phyloP scores from a whole-genome alignment of 176 grass and related monocot species.

The Typha latifolia region DNA sequence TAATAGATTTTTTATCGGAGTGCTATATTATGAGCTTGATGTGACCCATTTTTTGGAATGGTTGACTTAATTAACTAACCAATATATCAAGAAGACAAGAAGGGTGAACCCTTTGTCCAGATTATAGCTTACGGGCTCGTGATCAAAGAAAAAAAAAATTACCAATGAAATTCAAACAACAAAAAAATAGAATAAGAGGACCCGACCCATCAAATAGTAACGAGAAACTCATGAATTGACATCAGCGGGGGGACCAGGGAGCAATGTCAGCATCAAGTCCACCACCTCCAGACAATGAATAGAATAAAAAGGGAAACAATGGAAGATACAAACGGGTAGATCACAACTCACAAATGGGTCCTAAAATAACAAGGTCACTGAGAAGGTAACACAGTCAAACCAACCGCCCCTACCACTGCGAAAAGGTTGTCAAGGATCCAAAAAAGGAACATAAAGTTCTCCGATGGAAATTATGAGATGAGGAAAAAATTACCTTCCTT shows the following conservation, averaged over 20 bases:
- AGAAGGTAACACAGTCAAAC: not conserved
- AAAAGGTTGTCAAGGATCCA: not conserved
- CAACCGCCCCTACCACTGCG: constrained; percentile 7
- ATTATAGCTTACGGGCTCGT: too few relatives aligned
- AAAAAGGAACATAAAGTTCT: not conserved
- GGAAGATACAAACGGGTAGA: constrained; percentile 7
- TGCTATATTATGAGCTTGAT: too few relatives aligned
- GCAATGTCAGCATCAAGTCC: constrained; percentile 14
- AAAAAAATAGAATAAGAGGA: too few relatives aligned
- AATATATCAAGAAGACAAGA: too few relatives aligned
- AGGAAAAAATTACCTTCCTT: not conserved
- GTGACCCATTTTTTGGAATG: too few relatives aligned
- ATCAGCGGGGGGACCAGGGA: not conserved
- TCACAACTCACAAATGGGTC: not conserved
- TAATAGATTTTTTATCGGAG: too few relatives aligned
- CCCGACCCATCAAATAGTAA: not conserved
- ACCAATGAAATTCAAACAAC: too few relatives aligned
- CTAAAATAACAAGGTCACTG: constrained; percentile 1
- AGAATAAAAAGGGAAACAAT: constrained; percentile 1
- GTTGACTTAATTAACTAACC: too few relatives aligned
- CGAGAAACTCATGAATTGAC: constrained; percentile 1
- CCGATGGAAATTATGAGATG: constrained; percentile 4
- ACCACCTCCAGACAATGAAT: constrained; percentile 4
- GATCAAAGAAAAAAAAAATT: too few relatives aligned
- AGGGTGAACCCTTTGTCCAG: too few relatives aligned